A percentile compares a stretch with the other conserved stretches of the same genome.
These are phyloP conservation scores for Astragalus membranaceus DNA, from an alignment of 306 rosid species.

Conservation along the genomic window DNA sequence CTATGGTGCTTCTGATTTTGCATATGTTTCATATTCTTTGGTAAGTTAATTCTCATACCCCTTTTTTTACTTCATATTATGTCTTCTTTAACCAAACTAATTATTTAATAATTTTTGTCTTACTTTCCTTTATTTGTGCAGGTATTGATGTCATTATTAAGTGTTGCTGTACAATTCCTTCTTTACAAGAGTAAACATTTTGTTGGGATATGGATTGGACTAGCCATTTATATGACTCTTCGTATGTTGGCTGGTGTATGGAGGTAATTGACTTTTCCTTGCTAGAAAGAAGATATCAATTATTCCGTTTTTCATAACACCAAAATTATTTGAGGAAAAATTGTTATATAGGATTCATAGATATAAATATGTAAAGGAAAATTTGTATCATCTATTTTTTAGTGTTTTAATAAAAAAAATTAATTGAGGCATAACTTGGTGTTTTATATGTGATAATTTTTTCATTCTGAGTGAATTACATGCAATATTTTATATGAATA, in stretches of 20 bases:
- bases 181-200: constrained; percentile 53
- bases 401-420: too few relatives aligned
- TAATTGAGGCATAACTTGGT: too few relatives aligned
- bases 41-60: constrained; percentile 30
- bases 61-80: background rate
- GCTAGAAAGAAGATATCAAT: too few relatives aligned
- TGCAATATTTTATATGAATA: background rate
- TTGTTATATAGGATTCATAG: too few relatives aligned
- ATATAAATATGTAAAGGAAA: too few relatives aligned
- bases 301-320: too few relatives aligned
- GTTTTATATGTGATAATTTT: background rate
- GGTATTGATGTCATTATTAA: constrained; percentile 62
- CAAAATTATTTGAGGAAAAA: too few relatives aligned
- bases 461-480: background rate
- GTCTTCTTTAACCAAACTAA: background rate
- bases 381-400: too few relatives aligned
- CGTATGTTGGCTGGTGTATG: constrained; percentile 72
- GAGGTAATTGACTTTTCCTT: constrained; percentile 41
- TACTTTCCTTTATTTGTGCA: background rate
- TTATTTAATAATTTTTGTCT: background rate
- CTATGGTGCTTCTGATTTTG: constrained; percentile 93
- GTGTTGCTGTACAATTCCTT: constrained; percentile 44
- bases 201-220: constrained; percentile 77
- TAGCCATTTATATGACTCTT: constrained; percentile 68
- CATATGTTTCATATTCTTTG: constrained; percentile 73